Conservation (phyloP, 2,329 filamentous ascomycete species). For the Neoarthrinium moseri region DNA sequence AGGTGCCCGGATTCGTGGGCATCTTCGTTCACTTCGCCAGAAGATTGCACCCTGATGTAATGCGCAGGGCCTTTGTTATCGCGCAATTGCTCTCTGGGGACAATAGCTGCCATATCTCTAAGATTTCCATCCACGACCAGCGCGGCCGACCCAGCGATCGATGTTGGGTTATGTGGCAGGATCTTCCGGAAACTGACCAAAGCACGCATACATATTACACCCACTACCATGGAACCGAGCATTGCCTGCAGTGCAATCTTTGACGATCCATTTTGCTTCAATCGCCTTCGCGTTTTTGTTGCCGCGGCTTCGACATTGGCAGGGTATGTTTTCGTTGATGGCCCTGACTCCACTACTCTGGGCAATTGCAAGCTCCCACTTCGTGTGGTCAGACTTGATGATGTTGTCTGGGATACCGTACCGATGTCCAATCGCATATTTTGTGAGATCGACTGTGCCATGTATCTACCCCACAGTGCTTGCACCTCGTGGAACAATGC, state of each 20-base stretch:
- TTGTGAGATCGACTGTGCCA: neutral
- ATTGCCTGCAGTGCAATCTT: neutral
- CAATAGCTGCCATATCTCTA: neutral
- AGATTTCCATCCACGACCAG: neutral
- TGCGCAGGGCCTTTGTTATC: neutral
- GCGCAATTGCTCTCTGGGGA: neutral
- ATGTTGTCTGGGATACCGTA: no score
- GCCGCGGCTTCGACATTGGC: neutral
- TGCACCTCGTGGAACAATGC: neutral
- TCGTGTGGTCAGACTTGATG: no score
- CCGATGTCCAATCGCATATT: neutral
- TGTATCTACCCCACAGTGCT: neutral
- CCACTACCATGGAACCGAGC: neutral
- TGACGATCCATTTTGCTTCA: neutral
- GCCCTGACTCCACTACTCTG: no score
- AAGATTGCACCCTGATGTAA: neutral
- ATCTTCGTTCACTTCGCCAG: neutral
- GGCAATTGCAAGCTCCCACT: no score
- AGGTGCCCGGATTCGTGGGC: neutral
- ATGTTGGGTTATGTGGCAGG: neutral
- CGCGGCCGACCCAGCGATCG: neutral
- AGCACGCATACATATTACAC: neutral
- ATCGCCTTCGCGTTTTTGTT: neutral
- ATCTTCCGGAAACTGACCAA: neutral
- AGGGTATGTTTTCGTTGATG: no score